Percentiles rank a stretch among this genome's conserved stretches.
Evolutionary conservation across 1,284 basidiomycete species (phyloP).

Genomic region (Ustilago lituana): DNA sequence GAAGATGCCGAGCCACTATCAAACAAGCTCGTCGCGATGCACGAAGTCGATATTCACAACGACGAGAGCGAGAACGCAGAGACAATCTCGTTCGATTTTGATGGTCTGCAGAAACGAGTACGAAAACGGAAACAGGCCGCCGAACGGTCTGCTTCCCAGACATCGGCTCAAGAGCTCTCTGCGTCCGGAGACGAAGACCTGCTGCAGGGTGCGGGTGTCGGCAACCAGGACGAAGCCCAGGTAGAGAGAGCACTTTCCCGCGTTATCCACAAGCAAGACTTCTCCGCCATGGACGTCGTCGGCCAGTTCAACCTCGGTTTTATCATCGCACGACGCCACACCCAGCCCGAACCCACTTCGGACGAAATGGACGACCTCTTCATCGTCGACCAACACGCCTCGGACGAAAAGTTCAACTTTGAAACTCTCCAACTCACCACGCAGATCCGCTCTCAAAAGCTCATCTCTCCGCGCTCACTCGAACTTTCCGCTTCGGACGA

Average conservation of each 20-base stretch:
- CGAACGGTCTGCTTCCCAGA: not conserved
- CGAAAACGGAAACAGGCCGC: slow-evolving; percentile 14
- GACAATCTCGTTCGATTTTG: slow-evolving; percentile 7
- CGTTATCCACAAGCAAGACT: slow-evolving; percentile 88
- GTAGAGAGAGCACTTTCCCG: slow-evolving; percentile 82
- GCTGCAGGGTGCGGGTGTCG: slow-evolving; percentile 72
- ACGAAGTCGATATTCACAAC: not conserved
- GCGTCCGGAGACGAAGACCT: slow-evolving; percentile 27
- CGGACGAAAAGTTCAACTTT: slow-evolving; percentile 98
- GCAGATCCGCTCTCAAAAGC: slow-evolving; percentile 82
- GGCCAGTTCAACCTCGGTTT: slow-evolving; percentile 98
- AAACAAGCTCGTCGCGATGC: slow-evolving; percentile 9
- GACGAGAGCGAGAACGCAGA: not conserved
- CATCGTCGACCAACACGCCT: slow-evolving; percentile 81
- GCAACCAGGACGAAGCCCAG: slow-evolving; percentile 72
- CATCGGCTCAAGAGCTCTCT: not conserved
- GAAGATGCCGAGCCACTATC: slow-evolving; percentile 7
- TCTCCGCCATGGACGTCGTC: slow-evolving; percentile 81
- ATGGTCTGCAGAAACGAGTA: slow-evolving; percentile 4
- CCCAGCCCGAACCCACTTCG: not conserved
- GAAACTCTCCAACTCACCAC: slow-evolving; percentile 90
- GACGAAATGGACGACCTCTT: slow-evolving; percentile 73
- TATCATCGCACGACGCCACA: slow-evolving; percentile 79
- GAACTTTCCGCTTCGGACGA: slow-evolving; percentile 91
- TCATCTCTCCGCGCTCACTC: slow-evolving; percentile 81